Evolutionary conservation across 1,284 basidiomycete genomes (phyloP), one percentile per base, ranked within the genome.

Genomic region (Ustilago sp.): DNA sequence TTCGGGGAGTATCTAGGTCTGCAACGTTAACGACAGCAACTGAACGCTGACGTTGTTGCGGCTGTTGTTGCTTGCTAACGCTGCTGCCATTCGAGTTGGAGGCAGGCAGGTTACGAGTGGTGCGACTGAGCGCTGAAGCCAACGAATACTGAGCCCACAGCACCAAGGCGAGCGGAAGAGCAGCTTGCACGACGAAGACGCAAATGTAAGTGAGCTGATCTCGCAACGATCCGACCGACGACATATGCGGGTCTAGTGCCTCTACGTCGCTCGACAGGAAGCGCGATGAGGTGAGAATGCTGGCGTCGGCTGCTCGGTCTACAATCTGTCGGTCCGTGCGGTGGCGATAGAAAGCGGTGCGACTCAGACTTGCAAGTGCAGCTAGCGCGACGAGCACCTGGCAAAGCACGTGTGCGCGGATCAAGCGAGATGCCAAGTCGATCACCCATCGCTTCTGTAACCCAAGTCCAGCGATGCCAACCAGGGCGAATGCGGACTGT

Each of bases 131-230:
- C 23, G 60, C 58, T 6, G 64, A 59, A 1, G 77, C 79, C 7
- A 81, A 31, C 15, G 63, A 47, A 50, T 80, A 81, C 58, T 81
- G 79, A 13, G 69, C 74, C 64, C 66, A 69, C 31, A 81, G 41
- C 8, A 67, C 68, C 19, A 74, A 43, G 7, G 68, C 58, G 15
- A 81, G 53, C 7, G 79, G 79, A 11, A 71, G 36, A 11, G 78
- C 78, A 13, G 79, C 79, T 50, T 81, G 79, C 8, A 70, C 77
- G n/a, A 78, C 6, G 55, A 81, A 80, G 48, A 81, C 74, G 51
- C 69, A 60, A 2, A 80, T 19, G 35, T 81, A 75, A 8, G 72
- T 81, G 36, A 80, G 12, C 48, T 76, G 70, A 34, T 74, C 68
- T 31, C 55, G 48, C 31, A 77, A 61, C 12, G 60, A 67, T 34